Evolutionary conservation across 129 eudicot species (phyloP), one percentile per base, ranked within the genome.

Genomic region (Flaveria linearis): DNA sequence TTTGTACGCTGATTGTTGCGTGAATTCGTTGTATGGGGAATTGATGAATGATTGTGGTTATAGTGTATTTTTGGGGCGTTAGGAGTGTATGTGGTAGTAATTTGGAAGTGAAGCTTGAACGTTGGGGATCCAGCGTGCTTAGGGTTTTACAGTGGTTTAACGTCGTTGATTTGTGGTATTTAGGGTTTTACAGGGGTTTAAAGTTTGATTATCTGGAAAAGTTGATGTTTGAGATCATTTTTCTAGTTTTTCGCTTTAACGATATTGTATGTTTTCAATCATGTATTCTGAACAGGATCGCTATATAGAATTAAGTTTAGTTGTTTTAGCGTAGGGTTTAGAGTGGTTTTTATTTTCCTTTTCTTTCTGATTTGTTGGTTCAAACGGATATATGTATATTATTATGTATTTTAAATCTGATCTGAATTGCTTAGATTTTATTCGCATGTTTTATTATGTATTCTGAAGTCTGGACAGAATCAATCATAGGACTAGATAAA

Each of bases 241-340:
- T 3, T 26, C 17, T 71, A 70, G 25, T 50, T 53, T 53, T 55
- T 12, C 7, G 14, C 57, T 52, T 7, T 55, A 9, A 9, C 18
- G 60, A 55, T 51, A 53, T 17, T 33, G 36, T n/a, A 17, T 30
- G 46, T 30, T 52, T 13, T 17, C 13, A 73, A 57, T 45, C 41
- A 41, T 41, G 77, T 20, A 57, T 57, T 57, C 4, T 57, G 68
- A 73, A 41, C 42, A 22, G 39, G 58, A 73, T 57, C 4, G 55
- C 39, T 18, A 36, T 22, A 9, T 41, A 57, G 53, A 36, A 42
- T 5, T 15, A 23, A 2, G 53, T 63, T 84, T 16, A 71, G 50
- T 45, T 1, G 41, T 53, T 43, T 61, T 77, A 67, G 82, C 36
- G 12, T 77, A 67, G 82, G 86, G 83, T 28, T 78, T 47, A 77